A percentile compares a stretch with the other conserved stretches of the same genome.
Evolutionary conservation across 768 basidiomycete genomes (phyloP).

Genomic region (Mycena pura): DNA sequence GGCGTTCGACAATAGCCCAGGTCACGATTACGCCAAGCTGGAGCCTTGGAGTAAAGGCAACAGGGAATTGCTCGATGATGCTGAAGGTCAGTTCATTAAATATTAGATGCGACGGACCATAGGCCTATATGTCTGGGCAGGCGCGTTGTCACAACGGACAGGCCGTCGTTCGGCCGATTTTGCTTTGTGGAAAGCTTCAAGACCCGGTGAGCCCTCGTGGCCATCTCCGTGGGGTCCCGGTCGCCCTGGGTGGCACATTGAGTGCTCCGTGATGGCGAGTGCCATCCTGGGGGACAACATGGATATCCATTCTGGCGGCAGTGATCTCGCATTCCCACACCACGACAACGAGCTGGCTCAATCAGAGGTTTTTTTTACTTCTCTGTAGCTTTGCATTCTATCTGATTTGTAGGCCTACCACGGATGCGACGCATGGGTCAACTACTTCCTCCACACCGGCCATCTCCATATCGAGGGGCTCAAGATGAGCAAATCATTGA

Average conservation of each 20-base stretch:
- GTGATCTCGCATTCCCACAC: slow-evolving; percentile 98
- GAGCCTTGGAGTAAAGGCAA: slow-evolving; percentile 98
- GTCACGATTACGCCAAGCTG: slow-evolving; percentile 90
- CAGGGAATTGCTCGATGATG: slow-evolving; percentile 85
- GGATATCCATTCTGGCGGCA: slow-evolving; percentile 98
- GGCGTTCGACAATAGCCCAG: slow-evolving; percentile 77
- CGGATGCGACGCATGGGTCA: slow-evolving; percentile 92
- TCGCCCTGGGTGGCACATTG: slow-evolving; percentile 99
- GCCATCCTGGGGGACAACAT: slow-evolving; percentile 88
- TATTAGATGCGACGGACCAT: not conserved
- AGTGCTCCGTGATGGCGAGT: slow-evolving; percentile 98
- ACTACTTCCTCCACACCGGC: slow-evolving; percentile 98
- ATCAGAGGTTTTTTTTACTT: slow-evolving; percentile 69
- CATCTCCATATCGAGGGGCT: slow-evolving; percentile 98
- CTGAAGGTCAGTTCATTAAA: slow-evolving; percentile 70
- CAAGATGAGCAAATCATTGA: slow-evolving; percentile 99
- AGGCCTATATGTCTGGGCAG: no score
- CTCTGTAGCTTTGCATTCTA: slow-evolving; percentile 13
- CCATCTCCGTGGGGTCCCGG: slow-evolving; percentile 94
- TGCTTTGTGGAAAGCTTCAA: slow-evolving; percentile 97
- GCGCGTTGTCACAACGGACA: slow-evolving; percentile 60
- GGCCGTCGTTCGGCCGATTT: slow-evolving; percentile 92
- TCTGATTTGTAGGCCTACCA: slow-evolving; percentile 79
- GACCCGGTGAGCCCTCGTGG: slow-evolving; percentile 97
- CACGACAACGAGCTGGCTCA: slow-evolving; percentile 99